Evolutionary conservation across 2,329 filamentous ascomycete genomes (phyloP).

Genomic region (Herpotrichia juniperi): DNA sequence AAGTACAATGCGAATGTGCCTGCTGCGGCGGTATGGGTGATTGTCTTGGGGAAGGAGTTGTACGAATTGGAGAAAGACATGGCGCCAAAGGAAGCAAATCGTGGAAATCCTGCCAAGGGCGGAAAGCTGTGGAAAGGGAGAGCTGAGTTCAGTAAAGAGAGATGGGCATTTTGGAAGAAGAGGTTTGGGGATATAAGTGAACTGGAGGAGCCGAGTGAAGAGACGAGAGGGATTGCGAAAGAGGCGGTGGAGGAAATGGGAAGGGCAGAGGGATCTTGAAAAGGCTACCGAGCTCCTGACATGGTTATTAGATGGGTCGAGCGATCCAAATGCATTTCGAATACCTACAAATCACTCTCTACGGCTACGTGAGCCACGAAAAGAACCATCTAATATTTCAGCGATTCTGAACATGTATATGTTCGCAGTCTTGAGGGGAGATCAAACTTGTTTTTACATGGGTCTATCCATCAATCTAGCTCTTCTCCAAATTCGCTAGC

Average conservation of each 20-base stretch:
- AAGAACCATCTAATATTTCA: too few relatives aligned
- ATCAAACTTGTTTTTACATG: not conserved
- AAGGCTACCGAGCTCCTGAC: not conserved
- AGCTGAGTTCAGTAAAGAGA: slow-evolving; percentile 34
- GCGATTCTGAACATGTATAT: too few relatives aligned
- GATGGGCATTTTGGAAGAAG: slow-evolving; percentile 41
- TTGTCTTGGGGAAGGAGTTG: slow-evolving; percentile 26
- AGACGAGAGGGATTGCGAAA: slow-evolving; percentile 28
- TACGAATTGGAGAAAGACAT: slow-evolving; percentile 33
- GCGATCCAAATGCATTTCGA: too few relatives aligned
- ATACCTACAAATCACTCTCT: too few relatives aligned
- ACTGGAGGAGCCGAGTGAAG: slow-evolving; percentile 25
- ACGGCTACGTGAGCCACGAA: too few relatives aligned
- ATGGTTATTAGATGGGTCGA: not conserved
- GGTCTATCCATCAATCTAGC: not conserved
- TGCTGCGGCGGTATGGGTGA: slow-evolving; percentile 37
- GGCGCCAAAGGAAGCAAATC: slow-evolving; percentile 29
- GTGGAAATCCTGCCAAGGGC: slow-evolving; percentile 35
- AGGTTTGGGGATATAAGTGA: slow-evolving; percentile 30
- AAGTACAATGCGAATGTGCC: slow-evolving; percentile 35
- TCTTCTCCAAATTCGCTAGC: slow-evolving; percentile 15
- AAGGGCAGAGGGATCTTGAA: slow-evolving; percentile 21
- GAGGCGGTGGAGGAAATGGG: slow-evolving; percentile 37
- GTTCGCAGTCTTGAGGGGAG: not conserved
- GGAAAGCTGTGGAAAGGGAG: slow-evolving; percentile 38